These are phyloP conservation scores for Mycosphaerella arachidis DNA, from an alignment of 2,329 filamentous ascomycete species.

Conservation along the genomic window DNA sequence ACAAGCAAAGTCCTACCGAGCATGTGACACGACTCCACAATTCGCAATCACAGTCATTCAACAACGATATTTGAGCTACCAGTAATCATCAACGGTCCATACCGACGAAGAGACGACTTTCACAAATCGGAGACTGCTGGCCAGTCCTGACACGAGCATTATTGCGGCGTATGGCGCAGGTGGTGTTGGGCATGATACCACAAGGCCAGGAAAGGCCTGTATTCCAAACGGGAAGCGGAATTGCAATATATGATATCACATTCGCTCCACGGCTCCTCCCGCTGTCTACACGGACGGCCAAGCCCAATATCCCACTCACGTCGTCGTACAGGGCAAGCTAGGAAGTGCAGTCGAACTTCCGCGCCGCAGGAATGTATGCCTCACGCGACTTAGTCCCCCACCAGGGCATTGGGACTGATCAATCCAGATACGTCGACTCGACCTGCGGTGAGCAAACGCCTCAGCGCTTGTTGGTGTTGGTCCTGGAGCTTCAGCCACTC, in stretches of 20 bases:
- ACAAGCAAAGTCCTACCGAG: neutral
- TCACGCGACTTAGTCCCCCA: neutral
- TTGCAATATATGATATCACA: neutral
- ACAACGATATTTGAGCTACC: neutral
- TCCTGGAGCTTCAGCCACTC: conserved; percentile 8
- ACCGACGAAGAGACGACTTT: neutral
- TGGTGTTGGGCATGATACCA: neutral
- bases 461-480: conserved; percentile 9
- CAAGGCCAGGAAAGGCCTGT: neutral
- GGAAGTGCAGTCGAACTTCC: neutral
- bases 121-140: conserved; percentile 1
- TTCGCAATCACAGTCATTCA: neutral
- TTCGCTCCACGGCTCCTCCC: neutral
- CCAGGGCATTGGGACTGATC: neutral
- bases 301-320: neutral
- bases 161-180: conserved; percentile 1
- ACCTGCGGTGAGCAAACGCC: conserved; percentile 2
- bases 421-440: neutral
- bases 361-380: conserved; percentile 4
- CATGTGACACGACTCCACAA: neutral
- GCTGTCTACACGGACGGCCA: neutral
- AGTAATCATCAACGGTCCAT: neutral
- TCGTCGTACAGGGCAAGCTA: neutral
- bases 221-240: neutral
- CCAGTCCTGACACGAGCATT: neutral